A percentile compares a stretch with the other conserved stretches of the same genome.
phyloP scores from a whole-genome alignment of 1,139 yeast genomes.

The Oligophagozyma castellii region DNA sequence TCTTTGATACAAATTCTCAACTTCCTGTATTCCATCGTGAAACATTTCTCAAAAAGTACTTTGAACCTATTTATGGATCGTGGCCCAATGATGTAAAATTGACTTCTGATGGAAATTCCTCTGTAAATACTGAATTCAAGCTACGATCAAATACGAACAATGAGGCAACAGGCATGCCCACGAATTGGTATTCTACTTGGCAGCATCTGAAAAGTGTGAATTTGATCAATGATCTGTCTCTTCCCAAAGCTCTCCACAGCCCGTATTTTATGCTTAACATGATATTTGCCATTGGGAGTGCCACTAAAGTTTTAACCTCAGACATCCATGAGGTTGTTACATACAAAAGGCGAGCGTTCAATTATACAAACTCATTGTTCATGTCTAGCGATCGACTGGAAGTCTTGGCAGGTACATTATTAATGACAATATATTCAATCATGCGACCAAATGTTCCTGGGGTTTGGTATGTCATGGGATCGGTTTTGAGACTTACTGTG shows the following conservation, averaged over 20 bases:
- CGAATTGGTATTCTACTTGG: slow-evolving; percentile 12
- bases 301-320: slow-evolving; percentile 58
- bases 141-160: not conserved
- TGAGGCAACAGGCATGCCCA: slow-evolving; percentile 2
- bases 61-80: slow-evolving; percentile 64
- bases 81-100: slow-evolving; percentile 41
- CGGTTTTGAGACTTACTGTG: slow-evolving; percentile 65
- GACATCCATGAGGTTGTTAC: slow-evolving; percentile 57
- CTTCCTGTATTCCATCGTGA: slow-evolving; percentile 74
- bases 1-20: slow-evolving; percentile 72
- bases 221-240: slow-evolving; percentile 11
- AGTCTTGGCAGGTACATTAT: slow-evolving; percentile 55
- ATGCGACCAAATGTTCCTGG: slow-evolving; percentile 76
- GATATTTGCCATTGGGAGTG: slow-evolving; percentile 69
- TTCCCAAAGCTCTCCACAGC: slow-evolving; percentile 33
- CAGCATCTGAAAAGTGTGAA: slow-evolving; percentile 3
- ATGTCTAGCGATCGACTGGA: slow-evolving; percentile 50
- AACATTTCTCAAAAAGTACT: slow-evolving; percentile 48
- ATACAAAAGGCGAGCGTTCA: slow-evolving; percentile 57
- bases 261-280: slow-evolving; percentile 55
- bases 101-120: slow-evolving; percentile 43
- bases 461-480: slow-evolving; percentile 83
- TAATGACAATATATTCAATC: slow-evolving; percentile 55
- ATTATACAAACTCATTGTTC: slow-evolving; percentile 45
- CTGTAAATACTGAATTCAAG: slow-evolving; percentile 29